Evolutionary conservation across 1,284 basidiomycete genomes (phyloP), one percentile per base, ranked within the genome.

Genomic region (Filobasidium uniguttulatum): DNA sequence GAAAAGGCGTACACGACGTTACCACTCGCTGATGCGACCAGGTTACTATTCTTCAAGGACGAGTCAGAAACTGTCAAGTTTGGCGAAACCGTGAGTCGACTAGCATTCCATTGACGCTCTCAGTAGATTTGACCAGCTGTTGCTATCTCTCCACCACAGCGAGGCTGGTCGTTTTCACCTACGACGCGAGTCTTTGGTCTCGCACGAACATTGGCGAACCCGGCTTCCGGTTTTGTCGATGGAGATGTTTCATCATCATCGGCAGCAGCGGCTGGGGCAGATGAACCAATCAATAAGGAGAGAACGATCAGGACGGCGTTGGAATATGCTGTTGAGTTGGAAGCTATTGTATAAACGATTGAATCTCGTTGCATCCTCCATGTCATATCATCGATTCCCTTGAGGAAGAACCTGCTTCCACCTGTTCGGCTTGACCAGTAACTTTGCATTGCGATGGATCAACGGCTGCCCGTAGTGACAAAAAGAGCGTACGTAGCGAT

Each of bases 1-100:
- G 64, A 68, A 55, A 62, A 67, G 14, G 68, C 66, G 9, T 71
- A 71, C 50, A 59, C 62, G 2, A 67, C 67, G 14, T 54, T 71
- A 15, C 65, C 68, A 1, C 53, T 68, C 22, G 56, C 58, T 20
- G 65, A 66, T 49, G 68, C 69, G 28, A 59, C 64, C 1, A 57
- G 61, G 19, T 58, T 70, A 19, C 57, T 71, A 34, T 69, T 71
- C 64, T 66, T 64, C 63, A 62, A 65, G 36, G 46, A 60, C 22
- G 60, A 51, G 17, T 49, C 61, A 35, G 69, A 71, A 54, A 64
- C 63, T 3, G 58, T 60, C 35, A 55, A 61, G 30, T 69, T 69
- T 50, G 62, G 64, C 7, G 52, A 52, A 19, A 50, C 60, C 48
- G 62, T 63, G 50, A 51, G 62, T 56, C 12, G 26, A 12, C 1